Evolutionary conservation across 306 rosid species (phyloP).

Genomic region (Sechiopsis laciniata): DNA sequence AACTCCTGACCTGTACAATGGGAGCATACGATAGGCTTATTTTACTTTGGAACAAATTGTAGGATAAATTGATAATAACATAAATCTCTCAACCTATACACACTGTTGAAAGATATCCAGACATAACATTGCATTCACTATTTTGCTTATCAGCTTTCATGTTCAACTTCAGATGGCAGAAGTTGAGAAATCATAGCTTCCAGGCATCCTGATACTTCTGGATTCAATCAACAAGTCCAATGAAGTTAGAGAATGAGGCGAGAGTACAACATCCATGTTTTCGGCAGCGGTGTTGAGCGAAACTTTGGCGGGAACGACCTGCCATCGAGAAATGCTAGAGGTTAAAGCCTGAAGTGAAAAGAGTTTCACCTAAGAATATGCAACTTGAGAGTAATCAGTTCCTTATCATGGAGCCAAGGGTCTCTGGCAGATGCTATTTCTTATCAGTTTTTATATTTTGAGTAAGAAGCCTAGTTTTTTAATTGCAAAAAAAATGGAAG

Average conservation of each 20-base stretch:
- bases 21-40: slow-evolving; percentile 4
- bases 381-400: background rate
- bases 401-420: background rate
- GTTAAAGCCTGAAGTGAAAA: background rate
- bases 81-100: background rate
- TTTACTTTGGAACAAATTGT: background rate
- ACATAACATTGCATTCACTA: background rate
- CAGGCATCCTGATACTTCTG: slow-evolving; percentile 36
- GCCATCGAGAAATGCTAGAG: slow-evolving; percentile 18
- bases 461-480: too few relatives aligned
- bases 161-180: slow-evolving; percentile 39
- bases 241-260: slow-evolving; percentile 60
- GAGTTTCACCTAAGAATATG: background rate
- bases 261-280: slow-evolving; percentile 36
- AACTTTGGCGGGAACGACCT: slow-evolving; percentile 51
- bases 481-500: too few relatives aligned
- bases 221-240: slow-evolving; percentile 55
- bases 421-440: background rate
- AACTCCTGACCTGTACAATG: background rate
- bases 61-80: background rate
- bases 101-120: background rate
- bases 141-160: slow-evolving; percentile 8
- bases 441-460: too few relatives aligned
- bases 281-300: slow-evolving; percentile 42
- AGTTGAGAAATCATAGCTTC: slow-evolving; percentile 29